Evolutionary conservation across 768 basidiomycete genomes (phyloP).

Genomic region (Lactarius tabidus): DNA sequence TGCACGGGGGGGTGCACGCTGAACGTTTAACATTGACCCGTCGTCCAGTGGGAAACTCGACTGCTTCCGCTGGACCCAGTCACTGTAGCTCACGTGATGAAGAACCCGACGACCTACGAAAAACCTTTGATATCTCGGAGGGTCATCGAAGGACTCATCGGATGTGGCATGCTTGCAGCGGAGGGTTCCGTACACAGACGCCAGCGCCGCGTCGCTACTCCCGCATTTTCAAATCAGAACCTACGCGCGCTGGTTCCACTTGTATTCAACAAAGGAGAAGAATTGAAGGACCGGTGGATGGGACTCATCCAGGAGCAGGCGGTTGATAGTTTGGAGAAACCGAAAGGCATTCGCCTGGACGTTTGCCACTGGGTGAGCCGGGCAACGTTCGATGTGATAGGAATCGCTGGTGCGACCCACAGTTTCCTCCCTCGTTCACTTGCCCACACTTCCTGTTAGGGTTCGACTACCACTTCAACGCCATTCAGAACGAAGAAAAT

Average conservation of each 20-base stretch:
- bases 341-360: constrained; percentile 48
- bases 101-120: constrained; percentile 67
- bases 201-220: constrained; percentile 70
- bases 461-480: constrained; percentile 84
- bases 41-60: constrained; percentile 66
- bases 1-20: background rate
- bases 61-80: constrained; percentile 78
- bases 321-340: constrained; percentile 21
- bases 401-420: constrained; percentile 60
- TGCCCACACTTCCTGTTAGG: constrained; percentile 39
- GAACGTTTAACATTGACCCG: too few species aligned
- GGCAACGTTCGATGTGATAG: constrained; percentile 88
- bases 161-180: constrained; percentile 76
- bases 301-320: constrained; percentile 40
- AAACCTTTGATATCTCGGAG: constrained; percentile 80
- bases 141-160: constrained; percentile 73
- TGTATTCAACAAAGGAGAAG: constrained; percentile 61
- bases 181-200: constrained; percentile 77
- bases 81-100: constrained; percentile 69
- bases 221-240: constrained; percentile 79
- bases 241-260: constrained; percentile 67
- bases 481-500: constrained; percentile 75
- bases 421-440: background rate
- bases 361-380: constrained; percentile 78
- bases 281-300: constrained; percentile 60